Evolutionary conservation across 1,139 yeast genomes (phyloP), one percentile per base, ranked within the genome.

Genomic region (Chernovozyma sophiae-reginae): DNA sequence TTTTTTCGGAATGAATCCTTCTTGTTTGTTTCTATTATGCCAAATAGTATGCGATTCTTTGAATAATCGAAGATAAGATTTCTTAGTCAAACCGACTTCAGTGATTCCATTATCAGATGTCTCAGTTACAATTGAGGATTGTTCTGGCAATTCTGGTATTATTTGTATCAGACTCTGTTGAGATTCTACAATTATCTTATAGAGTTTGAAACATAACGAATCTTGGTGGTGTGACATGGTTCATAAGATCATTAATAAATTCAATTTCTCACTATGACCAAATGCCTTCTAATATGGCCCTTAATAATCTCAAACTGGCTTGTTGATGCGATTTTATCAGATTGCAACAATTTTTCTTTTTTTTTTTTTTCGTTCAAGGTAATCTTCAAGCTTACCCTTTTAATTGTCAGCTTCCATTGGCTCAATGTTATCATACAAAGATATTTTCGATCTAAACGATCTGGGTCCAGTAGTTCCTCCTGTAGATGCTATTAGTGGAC

Each of bases 71-170:
- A 65, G 47, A 40, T 66, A 68, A 2, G 55, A 45, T 15, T 34
- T 37, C 41, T 66, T 68, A 26, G 60, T 46, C 7, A 70, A 25
- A 0, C 73, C 76, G 6, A 70, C 59, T 25, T 64, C 70, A 13
- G 61, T 43, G 3, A 48, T 46, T 4, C 43, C 49, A 4, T 43
- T 50, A 7, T 48, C 47, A 14, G 39, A 30, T 15, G 47, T 49
- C 29, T 43, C 42, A 4, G 39, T 20, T 7, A 20, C 23, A 7
- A 20, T 20, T 20, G 23, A 40, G 6, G 51, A 38, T 3, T 31
- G 18, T 2, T 36, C 35, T 12, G 33, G 35, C 5, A 37, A 46
- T 4, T 33, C 45, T 1, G 57, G 56, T 12, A 58, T 41, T 13
- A 62, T 24, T 43, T 55, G 61, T 13, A 63, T 48, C 11, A 32